These are phyloP conservation scores for Stromatinia cepivora DNA, from an alignment of 2,329 filamentous ascomycete genomes.

Conservation along the genomic window DNA sequence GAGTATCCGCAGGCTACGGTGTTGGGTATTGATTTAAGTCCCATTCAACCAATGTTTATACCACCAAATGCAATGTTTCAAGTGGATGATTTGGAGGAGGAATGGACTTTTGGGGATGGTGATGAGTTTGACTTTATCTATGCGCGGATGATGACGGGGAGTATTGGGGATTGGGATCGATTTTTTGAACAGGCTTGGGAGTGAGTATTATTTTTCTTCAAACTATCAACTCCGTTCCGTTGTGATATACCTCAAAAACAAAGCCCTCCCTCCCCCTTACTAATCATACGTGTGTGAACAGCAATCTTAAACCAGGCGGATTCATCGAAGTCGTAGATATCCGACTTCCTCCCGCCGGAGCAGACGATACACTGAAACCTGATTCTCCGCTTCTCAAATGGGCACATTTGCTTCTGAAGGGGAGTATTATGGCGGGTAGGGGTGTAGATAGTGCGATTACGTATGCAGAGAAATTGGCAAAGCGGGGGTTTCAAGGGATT, in stretches of 20 bases:
- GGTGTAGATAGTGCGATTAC: conserved; percentile 3
- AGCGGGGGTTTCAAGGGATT: conserved; percentile 40
- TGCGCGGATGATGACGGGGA: conserved; percentile 21
- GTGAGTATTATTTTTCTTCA: not conserved
- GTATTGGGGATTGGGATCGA: conserved; percentile 14
- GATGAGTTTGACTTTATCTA: conserved; percentile 31
- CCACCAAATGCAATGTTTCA: conserved; percentile 58
- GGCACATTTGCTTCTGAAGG: conserved; percentile 16
- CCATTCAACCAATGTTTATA: conserved; percentile 46
- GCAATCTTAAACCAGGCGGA: conserved; percentile 17
- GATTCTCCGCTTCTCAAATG: conserved; percentile 11
- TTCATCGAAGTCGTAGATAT: conserved; percentile 18
- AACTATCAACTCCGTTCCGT: too few relatives aligned
- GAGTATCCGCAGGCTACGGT: conserved; percentile 14
- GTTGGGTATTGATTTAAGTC: conserved; percentile 25
- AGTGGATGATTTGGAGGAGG: conserved; percentile 58
- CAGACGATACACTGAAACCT: conserved; percentile 1
- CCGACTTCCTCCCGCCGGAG: not conserved
- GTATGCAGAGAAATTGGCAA: conserved; percentile 27
- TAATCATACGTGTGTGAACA: not conserved
- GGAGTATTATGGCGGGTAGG: not conserved
- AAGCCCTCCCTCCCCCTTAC: not conserved
- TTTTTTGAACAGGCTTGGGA: conserved; percentile 18
- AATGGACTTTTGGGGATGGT: conserved; percentile 49
- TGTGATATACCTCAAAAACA: too few relatives aligned